Evolutionary conservation across 208 protist species (phyloP), one percentile per base, ranked within the genome.

Genomic region (Trypanosoma grayi): DNA sequence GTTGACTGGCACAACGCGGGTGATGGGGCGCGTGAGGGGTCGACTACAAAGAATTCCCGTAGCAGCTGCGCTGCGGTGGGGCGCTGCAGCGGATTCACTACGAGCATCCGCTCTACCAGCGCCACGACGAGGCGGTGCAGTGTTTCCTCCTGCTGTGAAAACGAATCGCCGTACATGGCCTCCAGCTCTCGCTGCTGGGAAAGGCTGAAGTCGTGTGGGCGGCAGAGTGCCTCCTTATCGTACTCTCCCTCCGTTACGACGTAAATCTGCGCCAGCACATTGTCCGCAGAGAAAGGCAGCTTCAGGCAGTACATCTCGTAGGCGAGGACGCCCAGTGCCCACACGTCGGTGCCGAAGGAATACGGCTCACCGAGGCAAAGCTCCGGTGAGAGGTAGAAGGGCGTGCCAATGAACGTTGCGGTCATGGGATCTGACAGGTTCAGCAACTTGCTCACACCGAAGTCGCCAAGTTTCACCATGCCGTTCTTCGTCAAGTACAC

Each of bases 361-460:
- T 97, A 97, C 20, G 70, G 58, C 47, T 94, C 86, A 10, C 91
- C 86, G 37, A 93, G 69, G 62, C 79, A 93, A 27, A 97, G 73
- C 72, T 97, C 87, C 36, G 91, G 91, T 44, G 73, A 78, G 30
- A 97, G 67, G 57, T 97, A 97, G 55, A 93, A 97, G 31, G 91
- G 91, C 9, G 91, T 97, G 1, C 91, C 91, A 43, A 94, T 83
- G 54, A 97, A 97, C 10, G 91, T 97, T 7, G 64, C 55, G 6
- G 86, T 66, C 52, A 83, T 81, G 25, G 82, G 85, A 22, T 79
- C 66, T 10, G 58, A 41, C 4, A 75, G 66, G 50, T 43, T 75
- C 22, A 96, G 71, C 46, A 94, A 66, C 64, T 90, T 87, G 24
- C 88, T 86, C 2, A 94, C 81, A 34, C 92, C 92, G 67, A 97